Conservation (phyloP, 768 basidiomycete genomes). For the Tricholoma furcatifolium region DNA sequence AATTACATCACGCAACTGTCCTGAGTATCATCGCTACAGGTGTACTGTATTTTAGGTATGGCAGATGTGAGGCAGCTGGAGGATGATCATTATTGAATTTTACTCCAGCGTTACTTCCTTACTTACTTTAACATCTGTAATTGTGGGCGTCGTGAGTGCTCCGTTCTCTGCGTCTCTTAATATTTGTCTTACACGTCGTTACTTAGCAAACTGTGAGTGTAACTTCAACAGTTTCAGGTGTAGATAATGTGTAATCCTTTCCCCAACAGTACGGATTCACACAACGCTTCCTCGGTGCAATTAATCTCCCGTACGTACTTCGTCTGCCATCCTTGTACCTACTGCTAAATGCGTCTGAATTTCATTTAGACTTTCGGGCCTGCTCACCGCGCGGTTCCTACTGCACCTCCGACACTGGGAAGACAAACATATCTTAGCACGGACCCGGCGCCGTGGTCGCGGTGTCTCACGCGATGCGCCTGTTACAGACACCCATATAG, state of each 20-base stretch:
- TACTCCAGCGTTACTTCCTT: conserved; percentile 15
- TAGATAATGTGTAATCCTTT: background rate
- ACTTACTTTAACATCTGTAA: background rate
- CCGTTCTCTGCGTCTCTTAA: background rate
- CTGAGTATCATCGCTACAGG: conserved; percentile 10
- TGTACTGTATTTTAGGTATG: conserved; percentile 27
- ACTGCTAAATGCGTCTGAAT: background rate
- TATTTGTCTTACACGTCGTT: background rate
- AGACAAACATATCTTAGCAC: background rate
- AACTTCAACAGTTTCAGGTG: background rate
- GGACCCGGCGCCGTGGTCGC: background rate
- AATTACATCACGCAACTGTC: background rate
- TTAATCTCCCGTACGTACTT: conserved; percentile 21
- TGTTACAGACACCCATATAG: background rate
- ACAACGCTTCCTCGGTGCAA: conserved; percentile 23
- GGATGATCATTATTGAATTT: background rate
- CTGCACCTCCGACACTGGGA: conserved; percentile 12
- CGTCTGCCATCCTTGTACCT: background rate
- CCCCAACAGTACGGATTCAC: conserved; percentile 21
- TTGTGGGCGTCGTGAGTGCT: background rate
- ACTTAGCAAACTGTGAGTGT: background rate
- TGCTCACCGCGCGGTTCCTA: conserved; percentile 11
- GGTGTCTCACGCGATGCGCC: background rate
- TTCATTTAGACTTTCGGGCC: conserved; percentile 6
- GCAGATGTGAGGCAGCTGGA: background rate